These are phyloP conservation scores for Lipomyces mesembrius DNA, from an alignment of 805 yeast species.

Conservation along the genomic window DNA sequence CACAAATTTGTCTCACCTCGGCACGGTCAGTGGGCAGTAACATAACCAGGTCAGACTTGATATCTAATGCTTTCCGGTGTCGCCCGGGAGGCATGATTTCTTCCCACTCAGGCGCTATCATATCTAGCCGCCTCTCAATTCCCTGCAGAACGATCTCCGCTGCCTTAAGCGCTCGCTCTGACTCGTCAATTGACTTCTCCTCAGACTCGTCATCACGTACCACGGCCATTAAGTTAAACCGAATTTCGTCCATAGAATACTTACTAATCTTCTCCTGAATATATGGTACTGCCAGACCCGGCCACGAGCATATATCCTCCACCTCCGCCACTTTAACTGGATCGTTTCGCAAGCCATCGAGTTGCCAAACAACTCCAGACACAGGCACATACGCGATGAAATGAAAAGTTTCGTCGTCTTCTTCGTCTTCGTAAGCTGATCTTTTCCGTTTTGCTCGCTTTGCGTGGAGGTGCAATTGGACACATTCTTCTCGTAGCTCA, in stretches of 20 bases:
- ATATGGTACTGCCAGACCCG: constrained; percentile 9
- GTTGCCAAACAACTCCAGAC: constrained; percentile 57
- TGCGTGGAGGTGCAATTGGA: constrained; percentile 6
- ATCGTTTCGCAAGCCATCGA: constrained; percentile 49
- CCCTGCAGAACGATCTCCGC: background rate
- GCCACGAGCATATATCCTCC: constrained; percentile 11
- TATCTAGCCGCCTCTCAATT: background rate
- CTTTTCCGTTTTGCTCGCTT: constrained; percentile 6
- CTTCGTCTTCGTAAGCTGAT: constrained; percentile 1
- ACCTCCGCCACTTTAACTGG: constrained; percentile 16
- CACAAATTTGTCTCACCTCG: background rate
- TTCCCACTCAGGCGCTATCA: background rate
- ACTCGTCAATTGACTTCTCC: background rate
- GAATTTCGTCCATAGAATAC: constrained; percentile 26
- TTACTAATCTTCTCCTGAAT: constrained; percentile 19
- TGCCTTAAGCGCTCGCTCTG: background rate
- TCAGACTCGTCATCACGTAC: constrained; percentile 12
- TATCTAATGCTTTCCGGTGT: background rate
- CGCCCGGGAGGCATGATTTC: background rate
- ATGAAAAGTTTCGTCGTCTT: constrained; percentile 55
- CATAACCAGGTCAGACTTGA: background rate
- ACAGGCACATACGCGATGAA: constrained; percentile 59
- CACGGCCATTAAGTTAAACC: constrained; percentile 33
- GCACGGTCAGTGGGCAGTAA: background rate
- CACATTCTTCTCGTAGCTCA: constrained; percentile 22